phyloP scores from a whole-genome alignment of 345 rosid genomes.

The Geranium rotundifolium region DNA sequence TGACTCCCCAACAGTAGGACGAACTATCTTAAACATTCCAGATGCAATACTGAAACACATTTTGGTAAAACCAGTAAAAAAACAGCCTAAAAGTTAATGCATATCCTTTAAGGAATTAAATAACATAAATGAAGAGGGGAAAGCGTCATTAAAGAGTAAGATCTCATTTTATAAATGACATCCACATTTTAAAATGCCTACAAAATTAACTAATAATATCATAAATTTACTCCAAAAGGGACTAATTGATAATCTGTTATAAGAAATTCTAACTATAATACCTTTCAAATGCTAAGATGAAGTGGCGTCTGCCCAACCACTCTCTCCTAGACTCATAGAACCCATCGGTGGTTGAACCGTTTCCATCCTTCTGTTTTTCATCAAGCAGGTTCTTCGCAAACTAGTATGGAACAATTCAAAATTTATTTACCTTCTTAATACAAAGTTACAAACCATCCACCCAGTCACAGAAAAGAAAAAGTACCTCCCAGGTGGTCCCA shows the following conservation, averaged over 20 bases:
- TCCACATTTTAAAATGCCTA: too few relatives aligned
- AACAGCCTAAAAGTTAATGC: not conserved
- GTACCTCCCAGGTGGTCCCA: constrained; percentile 92
- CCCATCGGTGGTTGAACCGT: constrained; percentile 74
- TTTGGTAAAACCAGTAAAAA: not conserved
- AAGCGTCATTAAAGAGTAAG: too few relatives aligned
- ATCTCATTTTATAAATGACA: too few relatives aligned
- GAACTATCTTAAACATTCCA: constrained; percentile 74
- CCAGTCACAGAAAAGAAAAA: not conserved
- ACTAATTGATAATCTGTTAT: not conserved
- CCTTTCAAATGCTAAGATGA: constrained; percentile 90
- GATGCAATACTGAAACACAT: constrained; percentile 54
- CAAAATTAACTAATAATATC: too few relatives aligned
- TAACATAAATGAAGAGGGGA: too few relatives aligned
- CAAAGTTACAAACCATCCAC: constrained; percentile 1
- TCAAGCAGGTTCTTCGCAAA: constrained; percentile 65
- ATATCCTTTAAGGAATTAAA: too few relatives aligned
- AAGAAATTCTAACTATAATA: constrained; percentile 12
- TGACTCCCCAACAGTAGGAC: constrained; percentile 94
- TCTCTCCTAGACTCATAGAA: constrained; percentile 96
- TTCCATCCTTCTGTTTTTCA: constrained; percentile 71
- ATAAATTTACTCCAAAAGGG: not conserved
- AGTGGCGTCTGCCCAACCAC: constrained; percentile 91
- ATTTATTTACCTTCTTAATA: not conserved
- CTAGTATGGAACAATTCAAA: constrained; percentile 25